Conservation (phyloP, 2,329 filamentous ascomycete genomes). For the Colletotrichum sp. region DNA sequence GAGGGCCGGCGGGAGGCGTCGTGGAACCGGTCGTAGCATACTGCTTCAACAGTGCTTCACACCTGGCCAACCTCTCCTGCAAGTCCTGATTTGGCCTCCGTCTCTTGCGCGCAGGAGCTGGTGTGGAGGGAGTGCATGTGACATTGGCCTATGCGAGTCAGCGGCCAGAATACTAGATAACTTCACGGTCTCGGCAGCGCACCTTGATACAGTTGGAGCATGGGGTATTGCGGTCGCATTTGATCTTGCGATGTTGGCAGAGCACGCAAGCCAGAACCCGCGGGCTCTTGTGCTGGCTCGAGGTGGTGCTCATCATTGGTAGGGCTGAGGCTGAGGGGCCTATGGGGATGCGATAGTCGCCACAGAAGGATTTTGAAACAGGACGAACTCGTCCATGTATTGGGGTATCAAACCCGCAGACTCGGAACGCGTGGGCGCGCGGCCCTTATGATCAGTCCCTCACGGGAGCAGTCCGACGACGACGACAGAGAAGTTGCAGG, state of each 20-base stretch:
- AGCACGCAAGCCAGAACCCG: slow-evolving; percentile 60
- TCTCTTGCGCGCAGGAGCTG: slow-evolving; percentile 64
- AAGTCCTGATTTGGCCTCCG: slow-evolving; percentile 66
- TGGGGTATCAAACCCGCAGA: neutral
- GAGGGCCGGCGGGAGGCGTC: slow-evolving; percentile 24
- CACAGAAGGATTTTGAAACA: neutral
- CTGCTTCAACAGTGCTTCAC: slow-evolving; percentile 63
- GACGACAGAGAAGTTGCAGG: neutral
- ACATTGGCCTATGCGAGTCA: slow-evolving; percentile 55
- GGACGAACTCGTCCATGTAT: slow-evolving; percentile 15
- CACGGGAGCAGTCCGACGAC: neutral
- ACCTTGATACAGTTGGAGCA: slow-evolving; percentile 68
- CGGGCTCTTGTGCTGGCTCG: slow-evolving; percentile 38
- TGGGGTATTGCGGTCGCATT: slow-evolving; percentile 64
- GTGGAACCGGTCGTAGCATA: slow-evolving; percentile 48
- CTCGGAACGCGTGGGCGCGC: slow-evolving; percentile 12
- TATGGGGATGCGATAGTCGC: neutral
- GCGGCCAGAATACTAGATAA: neutral
- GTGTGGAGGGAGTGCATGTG: slow-evolving; percentile 63
- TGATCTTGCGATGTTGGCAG: slow-evolving; percentile 68
- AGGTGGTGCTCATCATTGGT: slow-evolving; percentile 15
- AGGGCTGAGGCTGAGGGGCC: slow-evolving; percentile 7
- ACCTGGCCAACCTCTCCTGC: slow-evolving; percentile 63
- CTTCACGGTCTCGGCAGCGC: slow-evolving; percentile 25
- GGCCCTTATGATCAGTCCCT: slow-evolving; percentile 17